Conservation (phyloP, 441 rosid genomes). For the Cnidoscolus chayamansa region DNA sequence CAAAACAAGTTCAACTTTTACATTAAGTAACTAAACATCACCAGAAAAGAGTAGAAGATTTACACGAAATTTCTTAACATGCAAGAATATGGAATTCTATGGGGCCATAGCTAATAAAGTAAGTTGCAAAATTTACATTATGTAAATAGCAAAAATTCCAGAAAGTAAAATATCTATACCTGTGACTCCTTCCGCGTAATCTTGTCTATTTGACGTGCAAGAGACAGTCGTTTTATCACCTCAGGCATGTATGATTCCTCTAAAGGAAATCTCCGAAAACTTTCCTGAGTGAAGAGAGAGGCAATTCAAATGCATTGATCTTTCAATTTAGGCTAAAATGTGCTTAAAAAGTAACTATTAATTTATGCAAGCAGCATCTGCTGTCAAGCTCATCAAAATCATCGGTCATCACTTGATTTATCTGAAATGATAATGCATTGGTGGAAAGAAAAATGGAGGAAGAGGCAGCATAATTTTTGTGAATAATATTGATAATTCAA, state of each 20-base stretch:
- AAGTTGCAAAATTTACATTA: not conserved
- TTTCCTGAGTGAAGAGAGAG: slow-evolving; percentile 53
- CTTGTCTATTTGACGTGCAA: slow-evolving; percentile 89
- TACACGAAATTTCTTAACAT: not conserved
- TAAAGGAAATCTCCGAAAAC: slow-evolving; percentile 74
- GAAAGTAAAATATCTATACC: slow-evolving; percentile 38
- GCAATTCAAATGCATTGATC: slow-evolving; percentile 6
- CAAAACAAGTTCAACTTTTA: not conserved
- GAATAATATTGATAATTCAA: not conserved
- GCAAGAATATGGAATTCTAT: not conserved
- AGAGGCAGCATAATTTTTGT: not conserved
- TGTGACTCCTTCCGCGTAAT: slow-evolving; percentile 73
- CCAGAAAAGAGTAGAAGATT: not conserved
- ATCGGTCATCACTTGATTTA: slow-evolving; percentile 3
- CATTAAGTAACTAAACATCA: not conserved
- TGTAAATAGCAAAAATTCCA: not conserved
- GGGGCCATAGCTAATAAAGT: not conserved
- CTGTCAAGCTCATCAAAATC: slow-evolving; percentile 2
- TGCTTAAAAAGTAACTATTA: not conserved
- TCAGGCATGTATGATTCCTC: slow-evolving; percentile 87
- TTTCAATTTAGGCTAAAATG: not conserved
- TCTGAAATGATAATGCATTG: not conserved
- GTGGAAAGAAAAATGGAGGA: not conserved
- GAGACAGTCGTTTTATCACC: slow-evolving; percentile 77
- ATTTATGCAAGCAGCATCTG: slow-evolving; percentile 8